phyloP scores from a whole-genome alignment of 495 filamentous ascomycete species.

The Podospora comata region DNA sequence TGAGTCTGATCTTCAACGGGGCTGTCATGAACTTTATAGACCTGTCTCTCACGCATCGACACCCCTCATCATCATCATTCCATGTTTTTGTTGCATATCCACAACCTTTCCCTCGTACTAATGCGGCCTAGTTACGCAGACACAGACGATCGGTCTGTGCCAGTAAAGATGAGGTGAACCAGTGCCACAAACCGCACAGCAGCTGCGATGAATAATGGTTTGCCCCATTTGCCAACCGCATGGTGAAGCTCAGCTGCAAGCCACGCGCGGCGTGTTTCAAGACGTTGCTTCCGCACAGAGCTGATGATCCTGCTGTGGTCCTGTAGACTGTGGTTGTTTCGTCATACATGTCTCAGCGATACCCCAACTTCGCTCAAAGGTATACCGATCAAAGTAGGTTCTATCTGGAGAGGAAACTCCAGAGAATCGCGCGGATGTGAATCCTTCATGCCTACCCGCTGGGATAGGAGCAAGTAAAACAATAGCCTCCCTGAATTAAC shows the following conservation, averaged over 20 bases:
- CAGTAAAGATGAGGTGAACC: background rate
- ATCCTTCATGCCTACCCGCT: no score
- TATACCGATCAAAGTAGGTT: background rate
- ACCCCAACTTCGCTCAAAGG: background rate
- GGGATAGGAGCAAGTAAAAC: no score
- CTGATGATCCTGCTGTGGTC: background rate
- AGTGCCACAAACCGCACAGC: background rate
- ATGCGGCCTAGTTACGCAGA: background rate
- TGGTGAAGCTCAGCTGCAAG: background rate
- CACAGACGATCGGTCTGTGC: background rate
- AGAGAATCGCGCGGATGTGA: no score
- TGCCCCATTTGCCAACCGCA: background rate
- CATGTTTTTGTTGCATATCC: conserved; percentile 3
- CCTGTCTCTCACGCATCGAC: background rate
- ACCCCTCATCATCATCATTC: background rate
- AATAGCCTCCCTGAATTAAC: background rate
- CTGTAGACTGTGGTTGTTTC: background rate
- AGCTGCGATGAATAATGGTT: background rate
- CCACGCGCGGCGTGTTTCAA: background rate
- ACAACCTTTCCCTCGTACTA: conserved; percentile 4
- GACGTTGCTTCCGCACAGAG: background rate
- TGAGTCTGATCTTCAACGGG: background rate
- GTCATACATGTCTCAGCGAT: background rate
- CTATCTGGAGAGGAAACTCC: background rate
- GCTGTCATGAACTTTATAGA: background rate